Percentiles rank a stretch among this genome's conserved stretches.
phyloP scores from a whole-genome alignment of 1,284 basidiomycete genomes.

The Porogramme epimiltina region DNA sequence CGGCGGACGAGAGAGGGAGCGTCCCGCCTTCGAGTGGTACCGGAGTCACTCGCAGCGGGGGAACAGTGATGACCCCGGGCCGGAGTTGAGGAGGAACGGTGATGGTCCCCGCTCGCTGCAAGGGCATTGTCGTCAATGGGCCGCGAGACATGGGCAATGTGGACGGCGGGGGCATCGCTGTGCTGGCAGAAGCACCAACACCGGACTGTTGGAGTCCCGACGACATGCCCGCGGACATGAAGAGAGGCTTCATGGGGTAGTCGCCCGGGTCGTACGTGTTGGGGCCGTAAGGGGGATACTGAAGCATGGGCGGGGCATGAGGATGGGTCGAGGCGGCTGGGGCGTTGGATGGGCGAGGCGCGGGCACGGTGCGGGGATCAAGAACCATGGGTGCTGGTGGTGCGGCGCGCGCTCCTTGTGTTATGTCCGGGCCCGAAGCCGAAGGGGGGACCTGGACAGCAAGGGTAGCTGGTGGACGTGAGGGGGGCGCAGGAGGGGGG shows the following conservation, averaged over 20 bases:
- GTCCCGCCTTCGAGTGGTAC: not conserved
- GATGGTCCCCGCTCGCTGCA: not conserved
- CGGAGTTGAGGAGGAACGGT: too few relatives aligned
- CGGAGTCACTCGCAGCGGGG: not conserved
- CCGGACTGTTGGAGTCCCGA: not conserved
- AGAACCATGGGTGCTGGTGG: not conserved
- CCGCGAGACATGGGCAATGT: not conserved
- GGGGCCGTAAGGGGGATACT: too few relatives aligned
- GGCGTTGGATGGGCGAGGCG: too few relatives aligned
- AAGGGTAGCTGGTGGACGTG: not conserved
- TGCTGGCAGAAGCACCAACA: not conserved
- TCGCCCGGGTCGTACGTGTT: not conserved
- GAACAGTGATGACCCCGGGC: too few relatives aligned
- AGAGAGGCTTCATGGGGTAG: conserved; percentile 12
- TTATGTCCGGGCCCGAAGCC: not conserved
- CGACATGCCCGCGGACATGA: conserved; percentile 5
- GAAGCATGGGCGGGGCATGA: too few relatives aligned
- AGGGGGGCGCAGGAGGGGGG: not conserved
- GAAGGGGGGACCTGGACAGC: not conserved
- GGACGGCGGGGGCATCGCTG: not conserved
- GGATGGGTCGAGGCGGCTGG: too few relatives aligned
- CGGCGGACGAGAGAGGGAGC: not conserved
- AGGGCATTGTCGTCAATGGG: not conserved
- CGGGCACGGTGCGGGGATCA: not conserved
- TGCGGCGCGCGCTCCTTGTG: not conserved